Evolutionary conservation across 768 basidiomycete genomes (phyloP).

Genomic region (Hebeloma cylindrosporum): DNA sequence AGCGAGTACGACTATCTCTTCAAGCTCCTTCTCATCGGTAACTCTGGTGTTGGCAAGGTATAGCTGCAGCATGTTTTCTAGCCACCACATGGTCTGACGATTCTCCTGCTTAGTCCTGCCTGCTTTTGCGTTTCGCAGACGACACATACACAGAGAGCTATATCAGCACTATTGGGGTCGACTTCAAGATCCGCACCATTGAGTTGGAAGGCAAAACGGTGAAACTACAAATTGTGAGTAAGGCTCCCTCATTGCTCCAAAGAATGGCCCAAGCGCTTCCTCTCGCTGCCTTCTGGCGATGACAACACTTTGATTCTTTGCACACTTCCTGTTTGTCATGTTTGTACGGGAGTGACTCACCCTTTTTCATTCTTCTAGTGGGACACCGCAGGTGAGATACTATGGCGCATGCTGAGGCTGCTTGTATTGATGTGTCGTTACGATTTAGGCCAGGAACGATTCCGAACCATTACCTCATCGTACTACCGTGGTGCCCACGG

Average conservation of each 20-base stretch:
- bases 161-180: slow-evolving; percentile 96
- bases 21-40: slow-evolving; percentile 93
- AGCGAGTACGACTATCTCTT: slow-evolving; percentile 96
- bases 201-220: slow-evolving; percentile 98
- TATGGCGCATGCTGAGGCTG: slow-evolving; percentile 2
- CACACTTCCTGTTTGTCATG: too few species aligned
- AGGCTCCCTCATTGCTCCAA: slow-evolving; percentile 16
- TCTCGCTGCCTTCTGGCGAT: too few species aligned
- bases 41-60: slow-evolving; percentile 95
- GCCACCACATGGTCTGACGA: slow-evolving; percentile 25
- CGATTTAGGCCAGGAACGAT: slow-evolving; percentile 85
- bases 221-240: slow-evolving; percentile 94
- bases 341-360: too few species aligned
- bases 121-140: slow-evolving; percentile 90
- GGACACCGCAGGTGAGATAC: slow-evolving; percentile 86
- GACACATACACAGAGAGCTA: slow-evolving; percentile 98
- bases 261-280: slow-evolving; percentile 10
- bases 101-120: slow-evolving; percentile 64
- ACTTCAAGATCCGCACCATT: slow-evolving; percentile 99
- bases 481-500: slow-evolving; percentile 99
- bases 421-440: slow-evolving; percentile 5
- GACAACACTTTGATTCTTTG: slow-evolving; percentile 1
- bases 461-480: slow-evolving; percentile 98
- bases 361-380: slow-evolving; percentile 55
- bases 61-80: slow-evolving; percentile 19